Base-by-base conservation (phyloP, 1,284 basidiomycete species). In the Ustilago esculenta region DNA sequence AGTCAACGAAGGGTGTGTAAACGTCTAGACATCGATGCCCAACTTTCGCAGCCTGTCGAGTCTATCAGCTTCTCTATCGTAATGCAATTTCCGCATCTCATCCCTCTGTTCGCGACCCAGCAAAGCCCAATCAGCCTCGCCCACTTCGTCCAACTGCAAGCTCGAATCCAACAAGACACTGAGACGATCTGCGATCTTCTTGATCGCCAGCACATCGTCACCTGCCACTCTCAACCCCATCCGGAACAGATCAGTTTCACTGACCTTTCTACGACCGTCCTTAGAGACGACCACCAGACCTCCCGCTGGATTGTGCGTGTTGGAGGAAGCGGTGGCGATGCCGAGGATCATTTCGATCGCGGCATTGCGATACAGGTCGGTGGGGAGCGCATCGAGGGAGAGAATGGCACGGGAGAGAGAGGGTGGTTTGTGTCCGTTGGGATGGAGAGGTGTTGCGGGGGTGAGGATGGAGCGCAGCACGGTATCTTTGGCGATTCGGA, bases 331-430 rank as follows among this genome's bases (percentile, higher is more conserved):
- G 43, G 64, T 40, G 17, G 71, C 58, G 17, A 81, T 71, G 20
- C 79, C 79, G 18, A 81, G 73, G 33, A 81, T 78, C 56, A 80
- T 73, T 61, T 81, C 73, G 42, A 81, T 55, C 29, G 80, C 80
- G 3, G 79, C 70, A 20, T 68, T 59, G 15, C 77, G 73, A 46
- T 81, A 77, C 12, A 61, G 43, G 6, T 74, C 59, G 23, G 67
- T 72, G 12, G 80, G 80, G 2, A 81, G 65, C 3, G 71, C 75
- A 20, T 75, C 75, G 29, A 80, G 65, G 10, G 75, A 68, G 36
- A 65, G 42, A 39, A 81, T 64, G 7, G 78, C 77, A 1, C 76
- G 61, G n/a, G 64, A 63, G 33, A 81, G 55, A 2, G 64, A 52
- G 14, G 37, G 27, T 10, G 63, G 60, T 12, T 63, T 63, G 42